phyloP scores from a whole-genome alignment of 2,329 filamentous ascomycete genomes.

The Aotearoamyces nothofagi region DNA sequence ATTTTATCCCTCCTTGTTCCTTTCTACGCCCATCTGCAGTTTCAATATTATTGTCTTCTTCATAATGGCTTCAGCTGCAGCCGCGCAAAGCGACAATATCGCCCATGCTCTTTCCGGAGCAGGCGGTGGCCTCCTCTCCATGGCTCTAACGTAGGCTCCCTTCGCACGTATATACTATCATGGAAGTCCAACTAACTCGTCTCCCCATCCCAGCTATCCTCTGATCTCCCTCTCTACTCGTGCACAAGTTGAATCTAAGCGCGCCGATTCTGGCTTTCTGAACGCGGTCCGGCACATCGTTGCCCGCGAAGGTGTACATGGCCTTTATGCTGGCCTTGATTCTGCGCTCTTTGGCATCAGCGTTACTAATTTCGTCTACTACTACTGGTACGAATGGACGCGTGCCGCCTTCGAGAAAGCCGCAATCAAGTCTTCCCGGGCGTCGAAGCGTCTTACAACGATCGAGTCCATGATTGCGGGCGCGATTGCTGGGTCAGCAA shows the following conservation, averaged over 20 bases:
- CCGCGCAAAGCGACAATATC: slow-evolving; percentile 82
- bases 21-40: too few relatives aligned
- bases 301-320: slow-evolving; percentile 75
- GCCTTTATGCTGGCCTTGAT: slow-evolving; percentile 85
- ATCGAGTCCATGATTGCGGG: slow-evolving; percentile 91
- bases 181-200: slow-evolving; percentile 5
- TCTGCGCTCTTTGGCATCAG: slow-evolving; percentile 94
- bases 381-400: slow-evolving; percentile 99
- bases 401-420: slow-evolving; percentile 72
- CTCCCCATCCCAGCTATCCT: slow-evolving; percentile 52
- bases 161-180: slow-evolving; percentile 5
- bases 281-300: slow-evolving; percentile 76
- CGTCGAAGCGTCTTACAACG: slow-evolving; percentile 72
- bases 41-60: too few relatives aligned
- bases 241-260: slow-evolving; percentile 93
- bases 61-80: too few relatives aligned
- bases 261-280: slow-evolving; percentile 71
- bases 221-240: slow-evolving; percentile 95
- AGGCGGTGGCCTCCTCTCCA: slow-evolving; percentile 86
- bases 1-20: too few relatives aligned
- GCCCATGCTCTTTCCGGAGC: slow-evolving; percentile 87
- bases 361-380: slow-evolving; percentile 99
- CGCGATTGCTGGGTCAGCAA: slow-evolving; percentile 83
- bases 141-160: slow-evolving; percentile 67
- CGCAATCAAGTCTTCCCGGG: slow-evolving; percentile 55